These are phyloP conservation scores for Viola pubescens DNA, from an alignment of 441 rosid genomes.

Conservation along the genomic window DNA sequence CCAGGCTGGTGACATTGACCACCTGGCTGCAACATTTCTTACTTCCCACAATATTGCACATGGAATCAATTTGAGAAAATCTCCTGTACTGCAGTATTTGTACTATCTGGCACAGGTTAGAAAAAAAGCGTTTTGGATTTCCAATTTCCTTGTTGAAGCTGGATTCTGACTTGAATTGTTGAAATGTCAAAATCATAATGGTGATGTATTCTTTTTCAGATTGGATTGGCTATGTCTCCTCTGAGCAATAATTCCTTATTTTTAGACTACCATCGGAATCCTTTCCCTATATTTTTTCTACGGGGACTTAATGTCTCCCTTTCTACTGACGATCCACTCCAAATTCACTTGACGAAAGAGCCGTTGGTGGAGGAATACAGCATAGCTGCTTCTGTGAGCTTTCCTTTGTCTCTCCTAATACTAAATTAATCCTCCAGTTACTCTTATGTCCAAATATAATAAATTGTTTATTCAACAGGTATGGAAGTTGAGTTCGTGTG, in stretches of 20 bases:
- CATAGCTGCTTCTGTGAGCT: constrained; percentile 96
- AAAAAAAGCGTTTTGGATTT: background rate
- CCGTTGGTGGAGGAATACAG: constrained; percentile 98
- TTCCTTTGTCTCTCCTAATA: constrained; percentile 13
- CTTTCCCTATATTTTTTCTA: constrained; percentile 82
- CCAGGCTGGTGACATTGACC: constrained; percentile 99
- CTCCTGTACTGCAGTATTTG: constrained; percentile 98
- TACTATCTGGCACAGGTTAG: constrained; percentile 91
- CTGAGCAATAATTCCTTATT: constrained; percentile 97
- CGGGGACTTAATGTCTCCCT: constrained; percentile 97
- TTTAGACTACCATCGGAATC: constrained; percentile 91
- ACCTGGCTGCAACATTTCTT: constrained; percentile 96
- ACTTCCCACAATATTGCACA: constrained; percentile 91
- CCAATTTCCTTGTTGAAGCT: too few relatives aligned
- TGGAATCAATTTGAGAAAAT: constrained; percentile 91
- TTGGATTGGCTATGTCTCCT: constrained; percentile 98
- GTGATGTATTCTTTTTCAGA: constrained; percentile 38
- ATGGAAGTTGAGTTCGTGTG: constrained; percentile 98
- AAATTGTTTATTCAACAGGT: constrained; percentile 41
- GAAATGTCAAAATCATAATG: too few relatives aligned
- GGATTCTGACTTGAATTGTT: too few relatives aligned
- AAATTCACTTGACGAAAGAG: constrained; percentile 96
- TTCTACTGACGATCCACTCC: constrained; percentile 97
- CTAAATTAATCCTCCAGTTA: background rate
- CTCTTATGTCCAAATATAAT: background rate